Evolutionary conservation across 805 yeast species (phyloP).

Genomic region (Lachancea kluyveri): DNA sequence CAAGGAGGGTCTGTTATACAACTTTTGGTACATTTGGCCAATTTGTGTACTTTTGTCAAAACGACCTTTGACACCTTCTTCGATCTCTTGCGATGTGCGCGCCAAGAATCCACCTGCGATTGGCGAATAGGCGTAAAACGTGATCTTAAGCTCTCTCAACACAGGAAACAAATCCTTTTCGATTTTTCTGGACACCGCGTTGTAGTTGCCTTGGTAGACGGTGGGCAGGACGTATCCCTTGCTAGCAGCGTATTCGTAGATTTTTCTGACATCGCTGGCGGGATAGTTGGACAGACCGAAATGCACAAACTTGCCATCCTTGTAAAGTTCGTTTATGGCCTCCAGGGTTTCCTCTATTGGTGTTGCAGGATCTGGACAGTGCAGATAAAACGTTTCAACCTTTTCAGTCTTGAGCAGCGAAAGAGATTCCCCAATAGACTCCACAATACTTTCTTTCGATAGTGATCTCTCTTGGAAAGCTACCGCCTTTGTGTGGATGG

Average conservation of each 20-base stretch:
- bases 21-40: slow-evolving; percentile 14
- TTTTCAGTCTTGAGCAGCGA: slow-evolving; percentile 10
- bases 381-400: slow-evolving; percentile 20
- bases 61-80: slow-evolving; percentile 12
- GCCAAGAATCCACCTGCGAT: slow-evolving; percentile 22
- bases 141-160: slow-evolving; percentile 12
- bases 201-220: slow-evolving; percentile 27
- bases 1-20: slow-evolving; percentile 15
- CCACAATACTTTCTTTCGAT: slow-evolving; percentile 10
- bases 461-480: slow-evolving; percentile 12
- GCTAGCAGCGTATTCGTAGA: slow-evolving; percentile 14
- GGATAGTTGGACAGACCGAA: slow-evolving; percentile 25
- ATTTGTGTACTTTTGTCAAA: slow-evolving; percentile 8
- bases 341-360: slow-evolving; percentile 22
- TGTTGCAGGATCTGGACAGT: slow-evolving; percentile 21
- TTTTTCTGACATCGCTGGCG: slow-evolving; percentile 16
- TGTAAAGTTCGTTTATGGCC: slow-evolving; percentile 18
- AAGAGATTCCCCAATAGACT: slow-evolving; percentile 13
- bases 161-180: slow-evolving; percentile 21
- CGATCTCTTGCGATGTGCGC: slow-evolving; percentile 10
- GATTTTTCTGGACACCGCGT: slow-evolving; percentile 19
- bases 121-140: slow-evolving; percentile 23
- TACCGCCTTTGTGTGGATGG: slow-evolving; percentile 5
- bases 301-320: slow-evolving; percentile 19
- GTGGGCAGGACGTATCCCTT: slow-evolving; percentile 22